Conservation (phyloP, 2,329 filamentous ascomycete genomes). For the Alternaria dauci region DNA sequence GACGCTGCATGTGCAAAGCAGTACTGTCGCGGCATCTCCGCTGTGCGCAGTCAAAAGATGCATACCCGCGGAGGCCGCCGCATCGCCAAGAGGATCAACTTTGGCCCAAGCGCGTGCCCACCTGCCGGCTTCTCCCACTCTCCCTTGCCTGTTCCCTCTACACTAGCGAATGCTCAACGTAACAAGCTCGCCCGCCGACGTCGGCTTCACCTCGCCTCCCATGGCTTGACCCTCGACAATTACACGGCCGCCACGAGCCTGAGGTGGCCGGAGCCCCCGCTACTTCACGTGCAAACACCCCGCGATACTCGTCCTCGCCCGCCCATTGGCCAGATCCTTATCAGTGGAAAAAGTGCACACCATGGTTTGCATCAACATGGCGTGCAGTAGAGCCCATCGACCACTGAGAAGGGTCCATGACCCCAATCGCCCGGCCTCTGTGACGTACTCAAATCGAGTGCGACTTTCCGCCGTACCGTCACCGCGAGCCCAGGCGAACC, state of each 20-base stretch:
- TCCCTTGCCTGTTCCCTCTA: constrained; percentile 1
- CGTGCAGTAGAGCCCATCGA: constrained; percentile 27
- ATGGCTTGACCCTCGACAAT: constrained; percentile 40
- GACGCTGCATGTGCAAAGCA: neutral
- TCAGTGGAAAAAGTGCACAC: constrained; percentile 44
- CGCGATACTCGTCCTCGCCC: constrained; percentile 22
- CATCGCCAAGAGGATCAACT: constrained; percentile 3
- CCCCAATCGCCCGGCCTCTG: constrained; percentile 64
- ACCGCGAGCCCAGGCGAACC: constrained; percentile 22
- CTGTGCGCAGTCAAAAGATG: constrained; percentile 5
- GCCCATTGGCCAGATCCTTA: constrained; percentile 45
- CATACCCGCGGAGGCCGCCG: constrained; percentile 4
- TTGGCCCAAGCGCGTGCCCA: constrained; percentile 4
- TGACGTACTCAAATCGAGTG: constrained; percentile 68
- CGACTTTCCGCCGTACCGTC: constrained; percentile 26
- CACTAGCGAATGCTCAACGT: constrained; percentile 28
- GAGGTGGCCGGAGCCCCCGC: constrained; percentile 30
- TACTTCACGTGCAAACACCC: constrained; percentile 33
- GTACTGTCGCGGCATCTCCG: constrained; percentile 13
- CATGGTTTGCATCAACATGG: constrained; percentile 42
- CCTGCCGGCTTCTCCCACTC: constrained; percentile 18
- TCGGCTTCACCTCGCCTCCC: constrained; percentile 14
- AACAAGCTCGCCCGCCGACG: constrained; percentile 30
- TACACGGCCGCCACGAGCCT: constrained; percentile 31
- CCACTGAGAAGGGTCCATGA: constrained; percentile 71